Percentiles rank a stretch among this genome's conserved stretches.
Evolutionary conservation across 768 basidiomycete genomes (phyloP).

Genomic region (Cubamyces sp.): DNA sequence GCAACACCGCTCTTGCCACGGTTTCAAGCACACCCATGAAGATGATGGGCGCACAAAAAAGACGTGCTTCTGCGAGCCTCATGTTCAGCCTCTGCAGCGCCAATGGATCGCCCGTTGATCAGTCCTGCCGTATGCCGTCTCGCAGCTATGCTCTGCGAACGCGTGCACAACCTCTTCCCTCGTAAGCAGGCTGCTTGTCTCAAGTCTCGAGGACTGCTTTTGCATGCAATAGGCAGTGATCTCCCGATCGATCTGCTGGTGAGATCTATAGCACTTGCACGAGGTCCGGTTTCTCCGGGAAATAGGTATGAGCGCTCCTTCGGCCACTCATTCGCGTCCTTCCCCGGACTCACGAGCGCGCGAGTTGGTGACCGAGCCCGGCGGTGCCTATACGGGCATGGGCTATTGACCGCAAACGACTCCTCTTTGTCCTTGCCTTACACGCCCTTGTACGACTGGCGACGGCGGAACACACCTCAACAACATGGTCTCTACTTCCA

Average conservation of each 20-base stretch:
- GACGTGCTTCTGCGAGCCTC: conserved; percentile 3
- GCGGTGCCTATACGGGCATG: not conserved
- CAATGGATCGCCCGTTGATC: not conserved
- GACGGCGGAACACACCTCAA: not conserved
- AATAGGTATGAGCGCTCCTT: not conserved
- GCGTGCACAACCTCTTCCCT: too few species aligned
- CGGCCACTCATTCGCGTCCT: not conserved
- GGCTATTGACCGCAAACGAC: not conserved
- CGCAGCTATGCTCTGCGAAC: too few species aligned
- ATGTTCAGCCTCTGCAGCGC: not conserved
- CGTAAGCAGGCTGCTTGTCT: too few species aligned
- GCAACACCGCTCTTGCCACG: not conserved
- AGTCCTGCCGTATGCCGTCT: too few species aligned
- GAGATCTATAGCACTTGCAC: conserved; percentile 12
- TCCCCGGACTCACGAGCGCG: conserved; percentile 4
- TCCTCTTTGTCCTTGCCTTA: not conserved
- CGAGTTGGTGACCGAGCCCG: not conserved
- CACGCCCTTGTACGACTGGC: not conserved
- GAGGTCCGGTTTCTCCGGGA: not conserved
- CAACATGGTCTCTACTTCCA: conserved; percentile 5
- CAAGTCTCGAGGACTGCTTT: too few species aligned
- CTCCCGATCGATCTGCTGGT: conserved; percentile 1
- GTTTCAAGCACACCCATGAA: conserved; percentile 4
- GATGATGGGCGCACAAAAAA: conserved; percentile 6
- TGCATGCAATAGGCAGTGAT: too few species aligned